Base-by-base conservation (phyloP, 495 filamentous ascomycete genomes). In the Lentithecium fluviatile region DNA sequence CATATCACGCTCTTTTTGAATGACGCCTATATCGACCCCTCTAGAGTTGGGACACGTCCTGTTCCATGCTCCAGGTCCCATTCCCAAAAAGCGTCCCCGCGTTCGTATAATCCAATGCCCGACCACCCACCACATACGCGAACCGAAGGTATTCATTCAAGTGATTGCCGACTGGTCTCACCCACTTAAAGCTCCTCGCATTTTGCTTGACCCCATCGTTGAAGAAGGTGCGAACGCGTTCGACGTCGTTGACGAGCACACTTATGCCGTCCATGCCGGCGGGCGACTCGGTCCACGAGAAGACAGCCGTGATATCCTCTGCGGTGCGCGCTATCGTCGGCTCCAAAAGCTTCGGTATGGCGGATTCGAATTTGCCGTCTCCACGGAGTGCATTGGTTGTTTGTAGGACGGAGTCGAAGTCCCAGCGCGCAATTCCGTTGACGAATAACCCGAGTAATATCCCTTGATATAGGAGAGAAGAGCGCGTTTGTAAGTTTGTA, bases 351-450 rank as follows among this genome's bases (percentile, higher is more conserved):
- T 73, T 76, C 0, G 93, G 93, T 19, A 90, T 78, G 0, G 81
- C 70, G 1, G 85, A 83, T 13, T 84, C 85, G 54, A 87, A 77
- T 74, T 85, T 84, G 0, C 82, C 83, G 47, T 88, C 88, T 7
- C 84, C 85, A 26, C 82, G 79, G 26, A 97, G 72, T 12, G 81
- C 82, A 0, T 74, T 80, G 0, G 85, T 80, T 0, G 93, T 97
- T 74, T 97, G 88, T 13, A 97, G 78, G 52, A 97, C 81, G 0
- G 85, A 82, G 45, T 91, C 92, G 63, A 95, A 97, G 10, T 90
- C 92, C 92, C 92, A 97, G 15, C 92, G 79, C 13, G 90, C 91
- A 59, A 90, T 82, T 8, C 92, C 92, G 68, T 97, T 96, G 73
- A 94, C 81, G 71, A 96, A 96, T 0, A 97, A 76, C 11, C 92